Evolutionary conservation across 805 yeast species (phyloP), one percentile per base, ranked within the genome.

Genomic region (Cyberlindnera petersonii): DNA sequence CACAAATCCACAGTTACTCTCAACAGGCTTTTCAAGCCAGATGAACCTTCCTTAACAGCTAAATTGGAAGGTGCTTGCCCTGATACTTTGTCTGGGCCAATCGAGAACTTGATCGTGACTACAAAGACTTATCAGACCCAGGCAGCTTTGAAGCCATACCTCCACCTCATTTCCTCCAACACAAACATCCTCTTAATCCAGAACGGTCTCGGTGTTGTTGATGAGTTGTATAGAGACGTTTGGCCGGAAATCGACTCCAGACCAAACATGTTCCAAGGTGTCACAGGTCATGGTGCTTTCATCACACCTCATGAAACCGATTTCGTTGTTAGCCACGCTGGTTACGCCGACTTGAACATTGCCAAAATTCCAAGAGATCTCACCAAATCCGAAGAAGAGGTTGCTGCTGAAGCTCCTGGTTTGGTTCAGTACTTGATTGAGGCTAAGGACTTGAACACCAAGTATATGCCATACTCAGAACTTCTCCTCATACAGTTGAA

Each of bases 131-230:
- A 82, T 44, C 86, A 83, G 52, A 83, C 95, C 0, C 62, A 69
- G 17, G 58, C 60, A 4, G 94, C 97, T 0, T 43, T 89, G 14
- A 55, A 52, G 24, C 82, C 82, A 4, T 66, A 78, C 37, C 44
- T 76, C 16, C 68, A 71, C 2, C 63, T 63, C 39, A 68, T 91
- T 21, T 59, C 63, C 21, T 54, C 64, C 2, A 56, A 67, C 3
- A 76, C 95, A 2, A 82, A 78, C 43, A 62, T 89, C 10, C 53
- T 91, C 26, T 60, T 93, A 17, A 61, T 91, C 6, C 98, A 93
- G 50, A 93, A 93, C 58, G 98, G 98, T 1, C 70, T 88, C 68
- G 98, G 98, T 9, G 79, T 84, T 17, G 65, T 75, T 6, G 84
- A 83, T 9, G 68, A 70, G 29, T 55, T 88, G 24, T 62, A 66